Conservation (phyloP, 495 filamentous ascomycete species). For the Chaetomium fimeti region DNA sequence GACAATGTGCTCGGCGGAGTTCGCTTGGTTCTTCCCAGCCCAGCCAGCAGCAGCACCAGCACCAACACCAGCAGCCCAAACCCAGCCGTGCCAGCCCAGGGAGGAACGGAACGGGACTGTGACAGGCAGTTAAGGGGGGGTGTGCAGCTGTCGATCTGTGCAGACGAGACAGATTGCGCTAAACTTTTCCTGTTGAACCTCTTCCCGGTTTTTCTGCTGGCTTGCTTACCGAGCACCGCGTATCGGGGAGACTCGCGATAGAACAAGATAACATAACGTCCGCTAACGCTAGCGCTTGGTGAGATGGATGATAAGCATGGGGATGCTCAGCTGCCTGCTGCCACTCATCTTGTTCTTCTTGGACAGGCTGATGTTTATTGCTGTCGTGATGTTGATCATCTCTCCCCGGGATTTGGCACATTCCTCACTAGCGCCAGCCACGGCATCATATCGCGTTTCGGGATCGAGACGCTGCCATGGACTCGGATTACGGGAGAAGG, state of each 20-base stretch:
- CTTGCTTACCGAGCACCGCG: too few relatives aligned
- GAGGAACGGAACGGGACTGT: background rate
- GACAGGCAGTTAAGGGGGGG: background rate
- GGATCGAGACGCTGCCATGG: conserved; percentile 1
- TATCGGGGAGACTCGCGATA: too few relatives aligned
- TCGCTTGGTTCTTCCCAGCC: background rate
- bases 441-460: conserved; percentile 2
- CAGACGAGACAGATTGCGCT: background rate
- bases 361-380: background rate
- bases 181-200: background rate
- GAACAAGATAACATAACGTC: background rate
- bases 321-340: background rate
- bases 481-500: background rate
- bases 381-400: conserved; percentile 1
- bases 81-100: background rate
- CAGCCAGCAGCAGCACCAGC: background rate
- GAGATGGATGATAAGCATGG: background rate
- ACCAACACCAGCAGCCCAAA: background rate
- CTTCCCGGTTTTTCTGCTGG: background rate
- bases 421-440: conserved; percentile 1
- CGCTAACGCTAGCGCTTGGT: background rate
- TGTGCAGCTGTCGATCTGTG: background rate
- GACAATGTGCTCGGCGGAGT: background rate
- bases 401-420: background rate
- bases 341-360: background rate